Base-by-base conservation (phyloP, 495 filamentous ascomycete genomes). In the Penicillium silybi region DNA sequence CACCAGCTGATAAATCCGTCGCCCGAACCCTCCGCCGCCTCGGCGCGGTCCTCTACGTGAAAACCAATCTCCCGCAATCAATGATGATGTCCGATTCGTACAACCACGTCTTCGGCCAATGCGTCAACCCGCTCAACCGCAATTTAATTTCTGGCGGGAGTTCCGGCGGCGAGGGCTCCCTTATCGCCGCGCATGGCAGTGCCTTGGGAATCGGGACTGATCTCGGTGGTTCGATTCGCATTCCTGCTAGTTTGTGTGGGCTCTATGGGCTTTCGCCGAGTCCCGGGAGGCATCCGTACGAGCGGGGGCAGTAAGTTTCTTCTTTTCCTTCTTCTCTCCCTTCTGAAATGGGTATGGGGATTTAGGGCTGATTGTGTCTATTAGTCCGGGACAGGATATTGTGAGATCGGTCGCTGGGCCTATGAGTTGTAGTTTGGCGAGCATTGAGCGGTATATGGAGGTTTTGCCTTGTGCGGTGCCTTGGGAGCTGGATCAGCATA, bases 121-220 rank as follows among this genome's bases (percentile, higher is more conserved):
- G 82, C 0, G 67, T 80, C 8, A 83, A 84, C 58, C 80, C 85
- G 0, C 68, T 73, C 48, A 84, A 86, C 59, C 71, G 64, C 6
- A 64, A 62, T 0, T 60, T 87, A 25, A 85, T 80, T 9, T 62
- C 77, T 4, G 85, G 85, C 6, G 85, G 85, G 0, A 83, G 79
- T 40, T 82, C 81, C 1, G 84, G 85, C 13, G 86, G 86, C 41
- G 86, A 90, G 61, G 80, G 75, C 0, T 81, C 85, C 0, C 68
- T 89, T n/a, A 53, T 87, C 32, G 82, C 73, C 1, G 65, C 81
- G 1, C 62, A 78, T 1, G 85, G 84, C 2, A 82, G 78, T 29
- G 68, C 77, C 25, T 64, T 88, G 0, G 86, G 86, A 0, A 81
- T 90, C 38, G 86, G 85, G 0, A 84, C 82, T 1, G 86, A 89